Conservation (phyloP, 73 alveolate species). For the Uronychia setigera region DNA sequence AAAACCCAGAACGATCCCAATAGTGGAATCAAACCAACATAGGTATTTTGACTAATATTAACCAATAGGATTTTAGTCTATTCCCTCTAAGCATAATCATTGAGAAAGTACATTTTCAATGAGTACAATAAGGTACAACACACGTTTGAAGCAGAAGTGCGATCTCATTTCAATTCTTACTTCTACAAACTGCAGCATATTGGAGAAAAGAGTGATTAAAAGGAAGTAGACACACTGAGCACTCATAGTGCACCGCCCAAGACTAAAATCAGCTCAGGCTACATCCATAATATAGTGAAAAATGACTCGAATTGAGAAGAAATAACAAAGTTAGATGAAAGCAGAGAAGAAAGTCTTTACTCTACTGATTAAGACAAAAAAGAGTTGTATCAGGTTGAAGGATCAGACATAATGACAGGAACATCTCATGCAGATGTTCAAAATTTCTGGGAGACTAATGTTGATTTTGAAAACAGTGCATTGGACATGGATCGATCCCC, state of each 20-base stretch:
- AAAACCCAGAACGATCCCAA: conserved; percentile 47
- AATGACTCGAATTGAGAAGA: no score
- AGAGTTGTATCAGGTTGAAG: background rate
- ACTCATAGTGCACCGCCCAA: no score
- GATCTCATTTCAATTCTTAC: conserved; percentile 6
- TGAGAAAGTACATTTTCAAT: conserved; percentile 50
- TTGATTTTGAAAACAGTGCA: conserved; percentile 70
- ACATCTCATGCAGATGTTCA: background rate
- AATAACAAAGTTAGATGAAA: no score
- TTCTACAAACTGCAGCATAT: conserved; percentile 18
- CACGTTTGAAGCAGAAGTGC: conserved; percentile 19
- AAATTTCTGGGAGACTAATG: conserved; percentile 51
- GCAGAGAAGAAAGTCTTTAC: background rate
- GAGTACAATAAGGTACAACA: conserved; percentile 16
- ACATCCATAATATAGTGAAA: no score
- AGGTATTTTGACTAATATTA: background rate
- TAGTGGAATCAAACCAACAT: conserved; percentile 50
- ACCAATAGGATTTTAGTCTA: conserved; percentile 10
- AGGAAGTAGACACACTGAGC: conserved; percentile 12
- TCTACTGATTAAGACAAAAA: background rate
- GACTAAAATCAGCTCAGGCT: no score
- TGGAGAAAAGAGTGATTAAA: background rate
- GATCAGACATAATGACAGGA: background rate
- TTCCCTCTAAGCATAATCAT: conserved; percentile 43
- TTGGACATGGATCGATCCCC: conserved; percentile 78